These are phyloP conservation scores for Paramecium pentaurelia DNA, from an alignment of 73 alveolate species.

Conservation along the genomic window DNA sequence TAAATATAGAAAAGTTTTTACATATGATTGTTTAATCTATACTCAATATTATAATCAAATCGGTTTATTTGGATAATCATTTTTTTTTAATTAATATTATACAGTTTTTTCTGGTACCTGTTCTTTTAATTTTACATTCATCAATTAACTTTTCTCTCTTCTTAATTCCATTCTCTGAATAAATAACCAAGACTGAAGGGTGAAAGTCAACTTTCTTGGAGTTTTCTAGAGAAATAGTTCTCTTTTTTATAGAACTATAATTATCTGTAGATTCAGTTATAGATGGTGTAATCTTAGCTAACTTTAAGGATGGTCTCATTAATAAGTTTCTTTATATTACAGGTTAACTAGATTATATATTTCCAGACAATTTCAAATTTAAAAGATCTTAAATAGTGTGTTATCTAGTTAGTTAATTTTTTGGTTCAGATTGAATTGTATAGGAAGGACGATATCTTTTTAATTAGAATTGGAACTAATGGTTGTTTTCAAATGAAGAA, in stretches of 20 bases:
- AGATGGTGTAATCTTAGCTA: not conserved
- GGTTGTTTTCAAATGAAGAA: not conserved
- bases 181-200: not conserved
- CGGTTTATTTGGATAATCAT: not conserved
- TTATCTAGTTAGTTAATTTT: not conserved
- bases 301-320: not conserved
- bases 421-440: not conserved
- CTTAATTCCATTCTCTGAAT: not conserved
- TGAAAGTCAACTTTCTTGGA: not conserved
- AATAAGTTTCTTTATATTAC: not conserved
- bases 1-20: not conserved
- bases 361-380: not conserved
- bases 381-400: not conserved
- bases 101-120: not conserved
- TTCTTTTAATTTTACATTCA: not conserved
- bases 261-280: not conserved
- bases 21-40: not conserved
- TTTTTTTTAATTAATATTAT: not conserved
- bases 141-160: conserved; percentile 1
- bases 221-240: not conserved
- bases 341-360: not conserved
- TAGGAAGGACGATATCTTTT: not conserved
- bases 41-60: not conserved
- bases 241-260: not conserved
- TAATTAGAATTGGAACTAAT: not conserved